Evolutionary conservation across 306 rosid genomes (phyloP), one percentile per base, ranked within the genome.

Genomic region (Senna siamea): DNA sequence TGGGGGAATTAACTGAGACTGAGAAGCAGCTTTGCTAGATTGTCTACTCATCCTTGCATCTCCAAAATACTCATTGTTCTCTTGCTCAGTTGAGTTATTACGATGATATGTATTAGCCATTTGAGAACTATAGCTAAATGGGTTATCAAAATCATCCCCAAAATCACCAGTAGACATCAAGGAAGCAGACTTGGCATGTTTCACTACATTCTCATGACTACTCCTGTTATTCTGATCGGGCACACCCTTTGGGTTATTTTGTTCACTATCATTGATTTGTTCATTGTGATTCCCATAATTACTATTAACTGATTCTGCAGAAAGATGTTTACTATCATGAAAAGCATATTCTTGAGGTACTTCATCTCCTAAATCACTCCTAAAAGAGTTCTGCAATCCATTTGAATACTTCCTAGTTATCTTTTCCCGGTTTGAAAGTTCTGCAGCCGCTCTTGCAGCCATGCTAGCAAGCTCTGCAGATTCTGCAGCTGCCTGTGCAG

Each of bases 401-500:
- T 22, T 18, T 18, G 43, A 59, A 32, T 2, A 32, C 44, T 34
- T 43, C 66, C 66, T 32, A 4, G 1, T 60, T 8, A 32, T 60
- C 3, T 9, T 60, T 17, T n/a, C 46, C 2, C 46, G 23, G 23
- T 34, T 60, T 34, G 66, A 60, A 17, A 60, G 46, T 60, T 60
- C 46, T 32, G 46, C 6, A 34, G 44, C 61, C 2, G 35, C 34
- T 23, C 61, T 1, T 0, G 35, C 35, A 0, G 61, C 61, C 61
- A 55, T 55, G 6, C 92, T 87, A 51, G 98, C 98, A 41, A 10
- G 89, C 73, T 93, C 97, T 5, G 98, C 98, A 66, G 95, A 88
- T 81, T 91, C 97, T 62, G 98, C 97, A 70, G 98, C 97, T 55
- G 89, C 97, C 87, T 82, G 90, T 0, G 98, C 97, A 43, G 98